phyloP scores from a whole-genome alignment of 2,329 filamentous ascomycete genomes.

The Talaromyces sp. region DNA sequence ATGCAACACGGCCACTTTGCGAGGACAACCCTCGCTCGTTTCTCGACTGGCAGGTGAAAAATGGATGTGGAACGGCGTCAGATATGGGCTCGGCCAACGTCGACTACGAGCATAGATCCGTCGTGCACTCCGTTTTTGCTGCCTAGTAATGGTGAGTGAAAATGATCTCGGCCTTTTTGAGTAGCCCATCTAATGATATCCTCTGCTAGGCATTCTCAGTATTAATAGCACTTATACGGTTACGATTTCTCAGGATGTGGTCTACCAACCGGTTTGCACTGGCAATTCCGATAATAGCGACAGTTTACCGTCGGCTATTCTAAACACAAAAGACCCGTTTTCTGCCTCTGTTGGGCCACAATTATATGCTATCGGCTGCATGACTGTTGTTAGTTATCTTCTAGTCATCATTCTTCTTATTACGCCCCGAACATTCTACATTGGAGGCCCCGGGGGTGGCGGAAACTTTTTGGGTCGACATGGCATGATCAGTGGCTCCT shows the following conservation, averaged over 20 bases:
- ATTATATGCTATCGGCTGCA: constrained; percentile 85
- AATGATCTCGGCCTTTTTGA: constrained; percentile 1
- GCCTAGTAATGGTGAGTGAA: constrained; percentile 49
- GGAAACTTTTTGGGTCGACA: constrained; percentile 73
- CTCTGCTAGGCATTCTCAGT: constrained; percentile 31
- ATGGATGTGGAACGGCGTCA: constrained; percentile 31
- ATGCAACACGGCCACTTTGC: neutral
- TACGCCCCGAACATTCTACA: constrained; percentile 87
- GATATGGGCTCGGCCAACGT: constrained; percentile 36
- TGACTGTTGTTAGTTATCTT: constrained; percentile 85
- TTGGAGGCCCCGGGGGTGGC: constrained; percentile 61
- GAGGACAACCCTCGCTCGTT: constrained; percentile 7
- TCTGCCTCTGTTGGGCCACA: constrained; percentile 91
- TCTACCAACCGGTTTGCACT: constrained; percentile 47
- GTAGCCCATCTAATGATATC: neutral
- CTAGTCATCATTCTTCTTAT: constrained; percentile 91
- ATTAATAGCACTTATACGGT: constrained; percentile 38
- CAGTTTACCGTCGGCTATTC: constrained; percentile 44
- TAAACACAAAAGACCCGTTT: constrained; percentile 77
- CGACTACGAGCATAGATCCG: constrained; percentile 33
- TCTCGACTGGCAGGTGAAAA: constrained; percentile 27
- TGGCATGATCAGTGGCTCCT: constrained; percentile 79
- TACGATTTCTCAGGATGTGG: constrained; percentile 43
- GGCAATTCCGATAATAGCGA: constrained; percentile 25
- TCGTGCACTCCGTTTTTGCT: constrained; percentile 60